Base-by-base conservation (phyloP, 495 filamentous ascomycete species). In the Evansstolkia leycettana region DNA sequence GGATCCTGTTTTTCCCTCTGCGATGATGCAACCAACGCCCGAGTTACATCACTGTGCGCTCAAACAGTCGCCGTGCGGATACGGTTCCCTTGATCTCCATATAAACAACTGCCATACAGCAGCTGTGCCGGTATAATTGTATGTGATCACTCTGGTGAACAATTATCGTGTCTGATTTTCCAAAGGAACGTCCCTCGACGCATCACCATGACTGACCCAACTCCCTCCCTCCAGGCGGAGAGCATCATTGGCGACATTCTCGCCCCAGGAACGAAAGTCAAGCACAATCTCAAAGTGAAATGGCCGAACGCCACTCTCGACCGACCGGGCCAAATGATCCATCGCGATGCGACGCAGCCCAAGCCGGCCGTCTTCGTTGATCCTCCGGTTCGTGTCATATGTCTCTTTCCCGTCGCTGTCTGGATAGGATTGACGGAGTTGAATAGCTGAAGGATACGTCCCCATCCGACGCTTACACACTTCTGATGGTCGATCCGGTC, bases 401-500 rank as follows among this genome's bases (percentile, higher is more conserved):
- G 9, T 23, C 20, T 23, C 4, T 23, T 23, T 23, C 4, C 4
- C 20, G 5, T 23, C 4, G 9, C 5, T 23, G 20, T 23, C 20
- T 23, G 4, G 20, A 5, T 9, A 5, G 5, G 20, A 23, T 8
- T 23, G 20, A 23, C 20, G 12, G 10, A 19, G 1, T 30, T 9
- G 12, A 15, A 19, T 28, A 37, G 23, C 24, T 18, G 23, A 28
- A 13, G 16, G n/a, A 28, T 23, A 36, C 12, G 9, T 25, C 7
- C 19, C 19, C 20, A 19, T 7, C 13, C 10, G 20, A 23, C 31
- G 24, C 24, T 0, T 40, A 26, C 18, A 32, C 29, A 13, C 7
- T 40, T 17, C 17, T 40, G 15, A 40, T 40, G 37, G 31, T 40
- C 5, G 37, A 40, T 28, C 37, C 37, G 28, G 37, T 39, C 15